Conservation (phyloP, 116 monocot genomes). For the Dioscorea cayenensis region DNA sequence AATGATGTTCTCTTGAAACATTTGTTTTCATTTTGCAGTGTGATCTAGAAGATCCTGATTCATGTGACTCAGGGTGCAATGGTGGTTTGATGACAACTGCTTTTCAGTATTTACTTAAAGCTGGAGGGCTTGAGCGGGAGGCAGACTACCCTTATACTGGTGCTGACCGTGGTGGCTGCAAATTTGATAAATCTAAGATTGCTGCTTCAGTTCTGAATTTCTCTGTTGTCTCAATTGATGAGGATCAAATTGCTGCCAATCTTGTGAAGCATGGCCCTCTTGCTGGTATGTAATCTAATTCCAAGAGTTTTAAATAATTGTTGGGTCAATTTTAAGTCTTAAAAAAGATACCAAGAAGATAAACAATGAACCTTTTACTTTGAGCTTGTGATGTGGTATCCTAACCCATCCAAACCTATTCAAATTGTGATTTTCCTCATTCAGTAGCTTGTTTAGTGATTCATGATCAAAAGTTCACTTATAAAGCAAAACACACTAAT, state of each 20-base stretch:
- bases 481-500: too few relatives aligned
- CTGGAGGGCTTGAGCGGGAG: conserved; percentile 82
- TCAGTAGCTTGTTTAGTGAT: too few relatives aligned
- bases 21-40: conserved; percentile 36
- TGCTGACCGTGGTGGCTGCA: conserved; percentile 46
- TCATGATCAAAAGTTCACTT: too few relatives aligned
- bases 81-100: conserved; percentile 89
- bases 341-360: too few relatives aligned
- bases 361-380: too few relatives aligned
- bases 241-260: conserved; percentile 86
- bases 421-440: too few relatives aligned
- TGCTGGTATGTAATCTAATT: conserved; percentile 37
- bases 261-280: conserved; percentile 86
- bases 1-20: neutral
- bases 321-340: too few relatives aligned
- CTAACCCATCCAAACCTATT: too few relatives aligned
- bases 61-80: conserved; percentile 73
- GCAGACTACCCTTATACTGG: conserved; percentile 73
- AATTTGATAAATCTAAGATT: conserved; percentile 72
- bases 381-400: too few relatives aligned
- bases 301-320: neutral
- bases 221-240: conserved; percentile 64
- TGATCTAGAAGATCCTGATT: conserved; percentile 51
- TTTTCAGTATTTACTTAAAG: conserved; percentile 57
- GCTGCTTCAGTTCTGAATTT: conserved; percentile 67